Evolutionary conservation across 2,329 filamentous ascomycete species (phyloP).

Genomic region (Aspergillus pseudotamarii): DNA sequence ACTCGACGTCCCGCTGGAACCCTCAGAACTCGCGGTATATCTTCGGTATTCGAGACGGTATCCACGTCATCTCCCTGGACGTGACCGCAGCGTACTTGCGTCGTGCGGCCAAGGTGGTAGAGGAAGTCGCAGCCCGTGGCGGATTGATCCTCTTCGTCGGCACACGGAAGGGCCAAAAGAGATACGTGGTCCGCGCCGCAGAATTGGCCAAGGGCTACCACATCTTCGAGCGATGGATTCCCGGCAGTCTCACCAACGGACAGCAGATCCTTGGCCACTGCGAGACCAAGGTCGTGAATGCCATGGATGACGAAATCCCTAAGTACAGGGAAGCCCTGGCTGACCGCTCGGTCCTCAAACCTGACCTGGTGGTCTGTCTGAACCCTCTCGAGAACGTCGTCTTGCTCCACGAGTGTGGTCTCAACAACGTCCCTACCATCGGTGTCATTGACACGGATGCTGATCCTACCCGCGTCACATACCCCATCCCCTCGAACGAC

Average conservation of each 20-base stretch:
- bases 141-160: slow-evolving; percentile 91
- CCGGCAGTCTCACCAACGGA: slow-evolving; percentile 89
- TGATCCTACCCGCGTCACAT: slow-evolving; percentile 92
- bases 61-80: slow-evolving; percentile 93
- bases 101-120: slow-evolving; percentile 89
- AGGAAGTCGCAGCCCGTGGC: slow-evolving; percentile 79
- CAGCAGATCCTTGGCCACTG: slow-evolving; percentile 79
- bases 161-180: slow-evolving; percentile 78
- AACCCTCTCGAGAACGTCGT: slow-evolving; percentile 93
- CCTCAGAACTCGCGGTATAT: slow-evolving; percentile 93
- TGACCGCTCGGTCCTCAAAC: slow-evolving; percentile 69
- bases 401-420: slow-evolving; percentile 84
- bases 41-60: slow-evolving; percentile 81
- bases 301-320: slow-evolving; percentile 64
- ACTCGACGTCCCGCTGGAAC: slow-evolving; percentile 91
- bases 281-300: slow-evolving; percentile 74
- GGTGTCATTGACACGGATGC: slow-evolving; percentile 92
- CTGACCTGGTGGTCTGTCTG: slow-evolving; percentile 88
- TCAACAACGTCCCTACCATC: slow-evolving; percentile 88
- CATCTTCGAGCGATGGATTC: slow-evolving; percentile 89
- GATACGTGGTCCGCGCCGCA: slow-evolving; percentile 79
- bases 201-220: slow-evolving; percentile 78
- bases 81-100: slow-evolving; percentile 84
- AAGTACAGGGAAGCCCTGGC: slow-evolving; percentile 69
- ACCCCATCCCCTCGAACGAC: slow-evolving; percentile 94